Evolutionary conservation across 495 filamentous ascomycete species (phyloP).

Genomic region (Corynascus novoguineensis): DNA sequence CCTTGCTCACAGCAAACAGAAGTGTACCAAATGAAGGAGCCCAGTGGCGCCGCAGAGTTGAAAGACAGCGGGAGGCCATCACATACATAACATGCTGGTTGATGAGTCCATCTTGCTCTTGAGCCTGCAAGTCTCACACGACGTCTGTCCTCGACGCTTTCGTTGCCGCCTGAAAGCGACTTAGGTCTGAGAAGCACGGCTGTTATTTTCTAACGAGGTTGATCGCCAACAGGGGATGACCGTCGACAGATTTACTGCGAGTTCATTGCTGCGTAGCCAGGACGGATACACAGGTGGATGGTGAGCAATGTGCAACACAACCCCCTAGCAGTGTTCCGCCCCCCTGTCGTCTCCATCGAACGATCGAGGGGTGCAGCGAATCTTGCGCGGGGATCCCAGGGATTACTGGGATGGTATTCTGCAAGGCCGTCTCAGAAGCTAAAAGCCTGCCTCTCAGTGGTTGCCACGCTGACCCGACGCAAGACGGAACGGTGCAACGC

Average conservation of each 20-base stretch:
- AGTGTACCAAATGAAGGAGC: conserved; percentile 6
- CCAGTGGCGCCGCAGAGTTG: conserved; percentile 16
- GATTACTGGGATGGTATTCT: not conserved
- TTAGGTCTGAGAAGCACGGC: conserved; percentile 29
- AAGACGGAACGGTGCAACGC: conserved; percentile 7
- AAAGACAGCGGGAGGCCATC: conserved; percentile 26
- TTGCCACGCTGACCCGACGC: conserved; percentile 9
- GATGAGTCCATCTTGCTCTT: conserved; percentile 11
- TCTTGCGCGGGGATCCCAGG: conserved; percentile 8
- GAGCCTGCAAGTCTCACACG: conserved; percentile 23
- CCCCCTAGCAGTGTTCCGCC: not conserved
- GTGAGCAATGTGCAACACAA: not conserved
- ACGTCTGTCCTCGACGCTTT: conserved; percentile 6
- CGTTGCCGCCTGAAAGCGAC: not conserved
- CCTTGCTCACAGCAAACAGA: conserved; percentile 18
- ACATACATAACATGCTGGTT: conserved; percentile 24
- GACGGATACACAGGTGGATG: no score
- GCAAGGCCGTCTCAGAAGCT: conserved; percentile 9
- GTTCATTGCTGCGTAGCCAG: no score
- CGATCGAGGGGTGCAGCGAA: conserved; percentile 6
- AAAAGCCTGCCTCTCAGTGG: not conserved
- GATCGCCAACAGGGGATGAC: conserved; percentile 41
- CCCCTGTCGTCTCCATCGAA: conserved; percentile 9
- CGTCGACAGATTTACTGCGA: no score
- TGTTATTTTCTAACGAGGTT: conserved; percentile 42